Evolutionary conservation across 2,329 filamentous ascomycete species (phyloP).

Genomic region (Fusarium verrucosum): DNA sequence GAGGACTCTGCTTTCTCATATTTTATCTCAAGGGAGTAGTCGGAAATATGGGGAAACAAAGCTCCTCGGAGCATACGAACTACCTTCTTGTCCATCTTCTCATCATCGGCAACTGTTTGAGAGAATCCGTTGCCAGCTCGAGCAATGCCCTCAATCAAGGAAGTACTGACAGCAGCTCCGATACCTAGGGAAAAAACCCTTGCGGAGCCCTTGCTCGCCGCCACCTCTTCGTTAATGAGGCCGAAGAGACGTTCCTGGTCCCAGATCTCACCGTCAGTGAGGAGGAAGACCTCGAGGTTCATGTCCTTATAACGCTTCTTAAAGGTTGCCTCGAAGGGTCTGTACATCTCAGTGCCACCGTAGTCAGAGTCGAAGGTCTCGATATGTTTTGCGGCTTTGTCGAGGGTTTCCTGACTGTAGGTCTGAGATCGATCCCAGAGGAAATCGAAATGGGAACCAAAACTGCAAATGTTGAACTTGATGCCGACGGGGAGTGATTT

Average conservation of each 20-base stretch:
- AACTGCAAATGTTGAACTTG: conserved; percentile 77
- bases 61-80: conserved; percentile 79
- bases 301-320: conserved; percentile 55
- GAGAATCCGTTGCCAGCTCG: conserved; percentile 65
- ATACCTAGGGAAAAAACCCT: conserved; percentile 66
- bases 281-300: conserved; percentile 62
- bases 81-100: conserved; percentile 74
- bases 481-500: conserved; percentile 71
- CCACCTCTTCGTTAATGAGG: conserved; percentile 55
- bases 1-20: conserved; percentile 52
- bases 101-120: conserved; percentile 68
- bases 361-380: conserved; percentile 55
- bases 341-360: conserved; percentile 64
- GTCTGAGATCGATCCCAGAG: conserved; percentile 59
- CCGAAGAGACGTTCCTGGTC: conserved; percentile 54
- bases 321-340: conserved; percentile 57
- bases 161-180: conserved; percentile 59
- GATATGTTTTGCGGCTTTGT: conserved; percentile 55
- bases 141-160: conserved; percentile 64
- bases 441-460: conserved; percentile 60
- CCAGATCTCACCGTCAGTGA: conserved; percentile 68
- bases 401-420: conserved; percentile 57
- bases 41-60: conserved; percentile 70
- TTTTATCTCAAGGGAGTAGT: conserved; percentile 71
- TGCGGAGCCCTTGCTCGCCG: conserved; percentile 54